These are phyloP conservation scores for Neurospora sp. DNA, from an alignment of 495 filamentous ascomycete species.

Conservation along the genomic window DNA sequence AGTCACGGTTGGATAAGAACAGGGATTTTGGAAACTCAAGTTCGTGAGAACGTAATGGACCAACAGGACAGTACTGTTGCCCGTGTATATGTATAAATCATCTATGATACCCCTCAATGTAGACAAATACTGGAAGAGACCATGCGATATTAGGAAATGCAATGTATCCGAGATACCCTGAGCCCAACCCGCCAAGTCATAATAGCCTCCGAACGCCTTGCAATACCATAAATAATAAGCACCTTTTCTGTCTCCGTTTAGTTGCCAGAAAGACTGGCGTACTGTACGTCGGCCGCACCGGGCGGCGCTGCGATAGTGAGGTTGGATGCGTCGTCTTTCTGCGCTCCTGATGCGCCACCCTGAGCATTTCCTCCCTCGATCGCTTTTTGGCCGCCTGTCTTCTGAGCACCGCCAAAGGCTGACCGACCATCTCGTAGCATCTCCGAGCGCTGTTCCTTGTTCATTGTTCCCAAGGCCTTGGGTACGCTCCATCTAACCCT, in stretches of 20 bases:
- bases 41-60: not conserved
- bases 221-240: conserved; percentile 29
- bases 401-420: conserved; percentile 33
- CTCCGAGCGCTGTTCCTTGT: conserved; percentile 64
- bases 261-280: conserved; percentile 77
- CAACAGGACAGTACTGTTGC: conserved; percentile 10
- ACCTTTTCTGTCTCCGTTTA: conserved; percentile 28
- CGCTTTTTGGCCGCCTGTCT: conserved; percentile 22
- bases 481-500: conserved; percentile 87
- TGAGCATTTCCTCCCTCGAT: conserved; percentile 21
- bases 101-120: conserved; percentile 26
- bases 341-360: conserved; percentile 4
- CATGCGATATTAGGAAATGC: conserved; percentile 9
- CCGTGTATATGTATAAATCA: conserved; percentile 15
- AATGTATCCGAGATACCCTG: conserved; percentile 6
- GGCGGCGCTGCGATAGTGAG: conserved; percentile 68
- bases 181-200: conserved; percentile 20
- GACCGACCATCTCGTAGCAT: conserved; percentile 64
- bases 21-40: not conserved
- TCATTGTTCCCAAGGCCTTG: conserved; percentile 80
- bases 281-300: conserved; percentile 68
- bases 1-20: not conserved
- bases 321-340: conserved; percentile 35
- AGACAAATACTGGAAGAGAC: conserved; percentile 4
- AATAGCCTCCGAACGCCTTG: conserved; percentile 31